phyloP scores from a whole-genome alignment of 331 rosid genomes.

The Telfairia occidentalis region DNA sequence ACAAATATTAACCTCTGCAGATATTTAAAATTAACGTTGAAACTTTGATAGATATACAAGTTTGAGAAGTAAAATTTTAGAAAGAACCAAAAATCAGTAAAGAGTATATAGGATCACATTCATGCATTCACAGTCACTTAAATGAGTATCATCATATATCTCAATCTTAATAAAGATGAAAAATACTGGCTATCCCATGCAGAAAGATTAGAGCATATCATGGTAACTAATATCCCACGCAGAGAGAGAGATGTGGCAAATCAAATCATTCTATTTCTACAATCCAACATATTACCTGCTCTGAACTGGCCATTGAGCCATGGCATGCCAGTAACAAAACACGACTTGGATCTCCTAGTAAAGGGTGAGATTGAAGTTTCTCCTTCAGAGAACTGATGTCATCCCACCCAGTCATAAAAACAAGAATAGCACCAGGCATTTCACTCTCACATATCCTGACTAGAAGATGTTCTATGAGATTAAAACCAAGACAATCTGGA shows the following conservation, averaged over 20 bases:
- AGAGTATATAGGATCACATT: neutral
- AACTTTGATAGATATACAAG: constrained; percentile 16
- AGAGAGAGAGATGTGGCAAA: neutral
- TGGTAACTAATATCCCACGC: neutral
- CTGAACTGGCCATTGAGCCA: constrained; percentile 94
- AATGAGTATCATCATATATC: neutral
- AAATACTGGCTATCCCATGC: neutral
- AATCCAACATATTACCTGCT: constrained; percentile 49
- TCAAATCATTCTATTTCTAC: neutral
- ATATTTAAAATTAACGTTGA: constrained; percentile 16
- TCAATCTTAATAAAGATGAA: constrained; percentile 1
- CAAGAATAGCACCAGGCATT: constrained; percentile 75
- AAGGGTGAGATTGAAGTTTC: constrained; percentile 53
- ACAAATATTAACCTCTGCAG: constrained; percentile 87
- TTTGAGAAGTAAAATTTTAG: neutral
- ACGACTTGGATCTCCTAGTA: constrained; percentile 60
- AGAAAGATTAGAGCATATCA: neutral
- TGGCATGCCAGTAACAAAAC: constrained; percentile 80
- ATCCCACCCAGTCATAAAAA: constrained; percentile 99
- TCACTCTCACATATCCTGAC: constrained; percentile 72
- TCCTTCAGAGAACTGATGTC: constrained; percentile 82
- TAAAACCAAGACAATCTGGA: constrained; percentile 83
- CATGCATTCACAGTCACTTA: neutral
- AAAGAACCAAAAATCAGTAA: neutral
- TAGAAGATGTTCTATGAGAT: constrained; percentile 64